These are phyloP conservation scores for Globisporangium orthogonon DNA, from an alignment of 352 stramenopile genomes.

Conservation along the genomic window DNA sequence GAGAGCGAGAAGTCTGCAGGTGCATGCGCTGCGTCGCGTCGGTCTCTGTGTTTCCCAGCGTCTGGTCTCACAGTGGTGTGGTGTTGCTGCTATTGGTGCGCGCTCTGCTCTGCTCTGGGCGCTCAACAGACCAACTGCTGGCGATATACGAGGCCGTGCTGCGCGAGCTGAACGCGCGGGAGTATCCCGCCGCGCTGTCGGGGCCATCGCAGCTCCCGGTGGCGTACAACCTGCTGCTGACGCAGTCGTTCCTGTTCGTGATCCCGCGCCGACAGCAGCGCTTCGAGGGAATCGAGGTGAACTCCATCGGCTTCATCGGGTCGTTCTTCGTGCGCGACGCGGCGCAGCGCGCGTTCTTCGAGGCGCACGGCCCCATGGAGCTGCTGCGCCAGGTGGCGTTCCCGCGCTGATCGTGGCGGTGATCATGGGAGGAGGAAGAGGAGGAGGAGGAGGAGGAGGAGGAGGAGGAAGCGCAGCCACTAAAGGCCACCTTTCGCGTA, in stretches of 20 bases:
- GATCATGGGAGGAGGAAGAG: background rate
- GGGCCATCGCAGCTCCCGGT: constrained; percentile 18
- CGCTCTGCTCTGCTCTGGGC: background rate
- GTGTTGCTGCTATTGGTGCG: background rate
- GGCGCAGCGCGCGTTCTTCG: constrained; percentile 50
- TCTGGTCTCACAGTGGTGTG: background rate
- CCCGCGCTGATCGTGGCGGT: constrained; percentile 10
- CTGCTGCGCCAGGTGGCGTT: constrained; percentile 65
- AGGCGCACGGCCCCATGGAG: constrained; percentile 38
- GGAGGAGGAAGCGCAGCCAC: background rate
- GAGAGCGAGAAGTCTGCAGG: constrained; percentile 41
- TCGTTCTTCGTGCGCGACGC: constrained; percentile 70
- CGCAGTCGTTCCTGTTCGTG: constrained; percentile 64
- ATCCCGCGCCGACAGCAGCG: constrained; percentile 48
- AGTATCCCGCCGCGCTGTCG: constrained; percentile 20
- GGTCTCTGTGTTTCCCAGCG: too few relatives aligned
- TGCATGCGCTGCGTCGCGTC: constrained; percentile 6
- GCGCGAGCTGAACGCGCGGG: constrained; percentile 29
- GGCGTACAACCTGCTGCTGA: constrained; percentile 77
- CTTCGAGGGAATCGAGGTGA: constrained; percentile 71
- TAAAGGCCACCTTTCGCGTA: background rate
- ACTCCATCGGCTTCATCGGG: constrained; percentile 80
- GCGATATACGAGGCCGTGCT: constrained; percentile 44
- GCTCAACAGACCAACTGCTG: constrained; percentile 21
- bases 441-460: background rate